Evolutionary conservation across 495 filamentous ascomycete species (phyloP).

Genomic region (Aspergillus avenaceus): DNA sequence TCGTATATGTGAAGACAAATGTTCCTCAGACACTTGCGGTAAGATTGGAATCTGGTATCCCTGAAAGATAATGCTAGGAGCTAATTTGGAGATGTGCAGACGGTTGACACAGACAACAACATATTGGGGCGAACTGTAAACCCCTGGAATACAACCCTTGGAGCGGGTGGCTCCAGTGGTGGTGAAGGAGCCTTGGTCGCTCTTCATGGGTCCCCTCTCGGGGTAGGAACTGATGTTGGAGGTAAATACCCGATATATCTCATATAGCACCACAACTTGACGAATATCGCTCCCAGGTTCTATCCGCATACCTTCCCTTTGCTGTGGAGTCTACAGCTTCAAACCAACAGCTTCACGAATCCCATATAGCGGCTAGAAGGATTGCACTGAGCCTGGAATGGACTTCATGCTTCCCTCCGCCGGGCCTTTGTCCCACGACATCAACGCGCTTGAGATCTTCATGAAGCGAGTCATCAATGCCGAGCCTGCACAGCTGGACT

Average conservation of each 20-base stretch:
- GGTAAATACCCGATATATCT: too few species aligned
- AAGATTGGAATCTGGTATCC: slow-evolving; percentile 24
- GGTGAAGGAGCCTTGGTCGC: slow-evolving; percentile 52
- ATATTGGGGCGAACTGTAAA: slow-evolving; percentile 54
- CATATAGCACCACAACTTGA: too few species aligned
- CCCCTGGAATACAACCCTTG: slow-evolving; percentile 49
- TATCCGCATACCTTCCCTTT: slow-evolving; percentile 59
- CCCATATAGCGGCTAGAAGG: slow-evolving; percentile 45
- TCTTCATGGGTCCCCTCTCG: slow-evolving; percentile 30
- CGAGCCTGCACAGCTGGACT: slow-evolving; percentile 32
- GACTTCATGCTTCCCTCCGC: slow-evolving; percentile 47
- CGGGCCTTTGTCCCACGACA: slow-evolving; percentile 32
- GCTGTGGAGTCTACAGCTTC: slow-evolving; percentile 54
- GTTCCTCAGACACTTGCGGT: slow-evolving; percentile 48
- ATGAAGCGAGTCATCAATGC: slow-evolving; percentile 26
- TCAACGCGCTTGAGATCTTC: slow-evolving; percentile 35
- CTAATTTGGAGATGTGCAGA: slow-evolving; percentile 9
- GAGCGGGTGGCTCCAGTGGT: slow-evolving; percentile 51
- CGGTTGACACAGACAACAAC: slow-evolving; percentile 51
- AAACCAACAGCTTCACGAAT: slow-evolving; percentile 36
- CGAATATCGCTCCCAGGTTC: slow-evolving; percentile 36
- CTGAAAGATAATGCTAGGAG: not conserved
- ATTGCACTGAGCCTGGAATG: slow-evolving; percentile 46
- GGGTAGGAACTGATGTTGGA: slow-evolving; percentile 36
- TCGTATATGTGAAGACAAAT: slow-evolving; percentile 57